Evolutionary conservation across 768 basidiomycete species (phyloP).

Genomic region (Suillus sp.): DNA sequence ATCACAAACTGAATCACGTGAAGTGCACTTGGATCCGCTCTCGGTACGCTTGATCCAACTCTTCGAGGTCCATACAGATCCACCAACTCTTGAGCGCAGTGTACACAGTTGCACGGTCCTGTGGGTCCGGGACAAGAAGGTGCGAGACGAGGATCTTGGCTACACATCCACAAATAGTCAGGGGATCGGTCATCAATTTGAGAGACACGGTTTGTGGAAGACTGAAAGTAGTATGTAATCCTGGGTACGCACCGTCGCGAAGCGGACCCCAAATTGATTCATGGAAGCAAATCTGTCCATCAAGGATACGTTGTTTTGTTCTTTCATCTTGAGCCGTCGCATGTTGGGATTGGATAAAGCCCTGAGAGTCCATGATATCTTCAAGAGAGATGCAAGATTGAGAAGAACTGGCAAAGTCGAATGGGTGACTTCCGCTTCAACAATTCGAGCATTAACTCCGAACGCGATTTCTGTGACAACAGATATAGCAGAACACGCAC

Average conservation of each 20-base stretch:
- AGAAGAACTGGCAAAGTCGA: conserved; percentile 70
- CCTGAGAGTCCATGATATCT: conserved; percentile 33
- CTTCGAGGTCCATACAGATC: conserved; percentile 64
- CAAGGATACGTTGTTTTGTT: conserved; percentile 71
- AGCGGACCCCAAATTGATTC: conserved; percentile 55
- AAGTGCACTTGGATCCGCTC: conserved; percentile 44
- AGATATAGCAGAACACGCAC: conserved; percentile 46
- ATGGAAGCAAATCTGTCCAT: conserved; percentile 59
- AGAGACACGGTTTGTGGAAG: background rate
- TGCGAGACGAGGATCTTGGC: conserved; percentile 60
- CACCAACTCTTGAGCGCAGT: conserved; percentile 63
- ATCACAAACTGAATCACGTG: background rate
- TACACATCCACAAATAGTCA: conserved; percentile 27
- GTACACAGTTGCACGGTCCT: conserved; percentile 62
- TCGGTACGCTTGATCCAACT: conserved; percentile 62
- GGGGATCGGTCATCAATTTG: background rate
- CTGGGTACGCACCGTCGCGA: conserved; percentile 52
- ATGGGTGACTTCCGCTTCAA: conserved; percentile 72
- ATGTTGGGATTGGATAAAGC: conserved; percentile 27
- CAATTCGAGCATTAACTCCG: conserved; percentile 8
- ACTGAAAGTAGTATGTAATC: background rate
- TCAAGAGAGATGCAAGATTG: conserved; percentile 38
- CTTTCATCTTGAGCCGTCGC: conserved; percentile 52
- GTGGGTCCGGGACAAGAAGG: conserved; percentile 62
- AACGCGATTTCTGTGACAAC: background rate